Percentiles rank a stretch among this genome's conserved stretches.
Conservation (phyloP, 768 basidiomycete genomes). For the Russula olivacea region DNA sequence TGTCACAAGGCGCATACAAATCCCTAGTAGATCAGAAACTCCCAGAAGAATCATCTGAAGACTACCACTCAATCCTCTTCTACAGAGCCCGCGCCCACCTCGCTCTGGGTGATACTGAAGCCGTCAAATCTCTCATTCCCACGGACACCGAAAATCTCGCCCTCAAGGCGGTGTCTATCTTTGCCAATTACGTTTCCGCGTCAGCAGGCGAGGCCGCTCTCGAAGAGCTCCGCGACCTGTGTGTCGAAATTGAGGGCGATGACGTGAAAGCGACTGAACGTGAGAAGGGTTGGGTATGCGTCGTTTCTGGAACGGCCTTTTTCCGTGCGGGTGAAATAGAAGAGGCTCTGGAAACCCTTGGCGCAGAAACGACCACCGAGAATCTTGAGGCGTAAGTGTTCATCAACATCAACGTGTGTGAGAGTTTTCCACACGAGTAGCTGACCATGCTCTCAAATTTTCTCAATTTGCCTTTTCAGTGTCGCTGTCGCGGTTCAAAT, state of each 20-base stretch:
- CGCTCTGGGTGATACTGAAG: slow-evolving; percentile 55
- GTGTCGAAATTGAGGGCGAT: slow-evolving; percentile 80
- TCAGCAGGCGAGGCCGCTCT: slow-evolving; percentile 47
- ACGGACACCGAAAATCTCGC: slow-evolving; percentile 56
- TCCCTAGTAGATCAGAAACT: slow-evolving; percentile 48
- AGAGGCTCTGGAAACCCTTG: slow-evolving; percentile 87
- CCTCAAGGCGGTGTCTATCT: slow-evolving; percentile 60
- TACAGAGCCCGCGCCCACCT: slow-evolving; percentile 77
- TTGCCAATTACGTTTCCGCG: slow-evolving; percentile 60
- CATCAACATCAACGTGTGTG: slow-evolving; percentile 8
- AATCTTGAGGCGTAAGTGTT: slow-evolving; percentile 81
- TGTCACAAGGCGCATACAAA: slow-evolving; percentile 55
- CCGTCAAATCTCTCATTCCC: slow-evolving; percentile 53
- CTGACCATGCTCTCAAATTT: background rate
- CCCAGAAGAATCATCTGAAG: slow-evolving; percentile 56
- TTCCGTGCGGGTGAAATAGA: slow-evolving; percentile 78
- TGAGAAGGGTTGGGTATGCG: slow-evolving; percentile 69
- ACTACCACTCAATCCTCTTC: slow-evolving; percentile 58
- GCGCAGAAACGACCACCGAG: slow-evolving; percentile 55
- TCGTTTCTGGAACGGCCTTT: slow-evolving; percentile 84
- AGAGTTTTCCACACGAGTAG: slow-evolving; percentile 13
- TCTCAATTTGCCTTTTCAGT: slow-evolving; percentile 36
- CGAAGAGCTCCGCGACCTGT: slow-evolving; percentile 79
- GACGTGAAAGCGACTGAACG: slow-evolving; percentile 60
- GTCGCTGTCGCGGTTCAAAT: slow-evolving; percentile 80